These are phyloP conservation scores for Teratosphaeriaceae sp. DNA, from an alignment of 2,329 filamentous ascomycete genomes.

Conservation along the genomic window DNA sequence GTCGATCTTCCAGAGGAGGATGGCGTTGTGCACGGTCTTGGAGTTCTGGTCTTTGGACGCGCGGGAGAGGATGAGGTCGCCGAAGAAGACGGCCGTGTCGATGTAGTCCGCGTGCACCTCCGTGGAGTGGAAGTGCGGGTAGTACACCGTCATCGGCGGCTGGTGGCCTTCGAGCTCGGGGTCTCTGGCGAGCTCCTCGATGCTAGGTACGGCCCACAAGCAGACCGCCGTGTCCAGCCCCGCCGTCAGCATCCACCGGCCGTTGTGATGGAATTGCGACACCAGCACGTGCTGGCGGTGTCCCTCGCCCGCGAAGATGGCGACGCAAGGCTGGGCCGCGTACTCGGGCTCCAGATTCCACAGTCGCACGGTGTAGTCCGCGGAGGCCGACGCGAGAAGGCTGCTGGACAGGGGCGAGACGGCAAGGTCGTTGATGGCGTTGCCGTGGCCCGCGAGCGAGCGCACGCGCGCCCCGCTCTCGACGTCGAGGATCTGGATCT, in stretches of 20 bases:
- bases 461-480: constrained; percentile 51
- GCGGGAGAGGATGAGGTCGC: constrained; percentile 67
- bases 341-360: constrained; percentile 67
- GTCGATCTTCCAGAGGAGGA: constrained; percentile 72
- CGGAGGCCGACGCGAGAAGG: constrained; percentile 68
- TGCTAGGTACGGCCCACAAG: constrained; percentile 53
- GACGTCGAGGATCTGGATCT: constrained; percentile 67
- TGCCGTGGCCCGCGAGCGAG: constrained; percentile 35
- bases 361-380: constrained; percentile 66
- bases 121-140: constrained; percentile 71
- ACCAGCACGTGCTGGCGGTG: constrained; percentile 62
- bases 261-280: constrained; percentile 58
- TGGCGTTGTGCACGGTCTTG: constrained; percentile 44
- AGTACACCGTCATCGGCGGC: constrained; percentile 50
- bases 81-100: constrained; percentile 69
- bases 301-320: constrained; percentile 65
- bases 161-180: constrained; percentile 50
- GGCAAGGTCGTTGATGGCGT: constrained; percentile 61
- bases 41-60: constrained; percentile 52
- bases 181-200: constrained; percentile 38
- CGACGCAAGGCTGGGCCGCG: constrained; percentile 59
- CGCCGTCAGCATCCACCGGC: constrained; percentile 66
- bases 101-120: constrained; percentile 70
- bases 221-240: constrained; percentile 70
- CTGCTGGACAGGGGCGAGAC: constrained; percentile 61